phyloP scores from a whole-genome alignment of 148 eudicot species.

The Fagopyrum homotropicum region DNA sequence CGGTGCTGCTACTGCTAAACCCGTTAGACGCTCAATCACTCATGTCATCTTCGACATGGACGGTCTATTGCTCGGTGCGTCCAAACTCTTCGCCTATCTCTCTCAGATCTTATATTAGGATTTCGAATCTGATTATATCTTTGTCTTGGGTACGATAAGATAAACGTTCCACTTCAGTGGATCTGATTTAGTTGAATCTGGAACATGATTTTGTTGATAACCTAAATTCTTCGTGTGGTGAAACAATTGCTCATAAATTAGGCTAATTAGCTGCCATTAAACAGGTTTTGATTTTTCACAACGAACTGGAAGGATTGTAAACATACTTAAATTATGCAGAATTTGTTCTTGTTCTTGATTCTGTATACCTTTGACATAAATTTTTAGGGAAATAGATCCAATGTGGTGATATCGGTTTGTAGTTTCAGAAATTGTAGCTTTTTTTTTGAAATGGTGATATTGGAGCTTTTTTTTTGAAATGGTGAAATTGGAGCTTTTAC shows the following conservation, averaged over 20 bases:
- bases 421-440: background rate
- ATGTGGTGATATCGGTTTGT: background rate
- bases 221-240: background rate
- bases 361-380: background rate
- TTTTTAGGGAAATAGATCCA: background rate
- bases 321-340: background rate
- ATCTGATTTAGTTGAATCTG: background rate
- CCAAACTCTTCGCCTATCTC: background rate
- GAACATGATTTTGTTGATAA: background rate
- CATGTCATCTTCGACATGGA: conserved; percentile 93
- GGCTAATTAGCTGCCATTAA: background rate
- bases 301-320: background rate
- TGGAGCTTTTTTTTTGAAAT: no score
- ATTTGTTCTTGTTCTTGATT: background rate
- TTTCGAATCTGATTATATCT: background rate
- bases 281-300: background rate
- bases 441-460: no score
- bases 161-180: background rate
- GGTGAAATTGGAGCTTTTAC: background rate
- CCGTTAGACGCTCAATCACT: conserved; percentile 38
- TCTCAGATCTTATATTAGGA: background rate
- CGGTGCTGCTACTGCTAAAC: conserved; percentile 12
- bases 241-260: background rate
- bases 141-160: background rate
- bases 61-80: conserved; percentile 69